These are phyloP conservation scores for Chrysanthemum makinoi DNA, from an alignment of 129 eudicot genomes.

Conservation along the genomic window DNA sequence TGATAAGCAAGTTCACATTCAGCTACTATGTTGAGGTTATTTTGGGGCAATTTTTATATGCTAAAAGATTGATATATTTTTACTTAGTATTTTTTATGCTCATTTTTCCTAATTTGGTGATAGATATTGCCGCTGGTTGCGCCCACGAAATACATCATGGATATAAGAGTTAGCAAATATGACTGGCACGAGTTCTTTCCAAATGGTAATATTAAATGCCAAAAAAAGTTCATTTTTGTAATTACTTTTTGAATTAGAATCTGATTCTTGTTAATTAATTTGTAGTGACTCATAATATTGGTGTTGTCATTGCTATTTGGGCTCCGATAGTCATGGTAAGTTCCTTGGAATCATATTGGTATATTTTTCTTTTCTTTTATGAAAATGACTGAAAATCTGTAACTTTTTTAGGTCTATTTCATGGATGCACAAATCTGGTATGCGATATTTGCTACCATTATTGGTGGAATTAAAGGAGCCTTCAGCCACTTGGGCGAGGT, in stretches of 20 bases:
- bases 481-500: constrained; percentile 99
- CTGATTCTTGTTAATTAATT: constrained; percentile 23
- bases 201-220: constrained; percentile 48
- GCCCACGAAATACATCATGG: constrained; percentile 82
- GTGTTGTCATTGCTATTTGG: constrained; percentile 87
- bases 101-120: constrained; percentile 28
- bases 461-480: constrained; percentile 97
- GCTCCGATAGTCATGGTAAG: constrained; percentile 89
- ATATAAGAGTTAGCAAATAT: constrained; percentile 45
- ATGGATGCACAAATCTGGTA: constrained; percentile 99
- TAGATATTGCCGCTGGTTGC: constrained; percentile 86
- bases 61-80: neutral
- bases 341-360: neutral
- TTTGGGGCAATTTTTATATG: neutral
- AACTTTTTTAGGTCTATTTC: constrained; percentile 65
- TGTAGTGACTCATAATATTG: constrained; percentile 76
- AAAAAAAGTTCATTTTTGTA: constrained; percentile 6
- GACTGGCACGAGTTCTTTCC: constrained; percentile 99
- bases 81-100: constrained; percentile 2
- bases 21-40: constrained; percentile 97
- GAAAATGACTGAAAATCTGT: constrained; percentile 20
- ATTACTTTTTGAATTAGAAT: constrained; percentile 14
- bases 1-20: constrained; percentile 88
- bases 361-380: constrained; percentile 12
- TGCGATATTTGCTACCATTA: constrained; percentile 75